Base-by-base conservation (phyloP, 2,329 filamentous ascomycete genomes). In the Sporothrix schenckii region DNA sequence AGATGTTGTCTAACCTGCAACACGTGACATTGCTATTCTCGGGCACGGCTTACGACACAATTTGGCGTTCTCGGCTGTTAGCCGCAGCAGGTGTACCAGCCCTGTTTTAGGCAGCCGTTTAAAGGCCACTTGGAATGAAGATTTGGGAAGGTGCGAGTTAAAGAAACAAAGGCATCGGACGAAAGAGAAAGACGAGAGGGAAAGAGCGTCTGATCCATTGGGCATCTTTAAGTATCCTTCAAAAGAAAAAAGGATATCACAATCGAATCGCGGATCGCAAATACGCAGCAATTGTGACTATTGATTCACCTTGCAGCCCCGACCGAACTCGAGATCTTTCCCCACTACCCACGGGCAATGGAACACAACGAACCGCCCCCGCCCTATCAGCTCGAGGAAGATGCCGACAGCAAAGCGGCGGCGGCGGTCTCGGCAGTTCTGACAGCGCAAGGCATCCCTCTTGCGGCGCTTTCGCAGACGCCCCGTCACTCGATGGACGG, bases 351-450 rank as follows among this genome's bases (percentile, higher is more conserved):
- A 50, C 50, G 34, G 6, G 16, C 19, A 39, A 66, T 53, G 63
- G 63, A 68, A 14, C 52, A 56, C 66, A 27, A 58, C 52, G 52
- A 56, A 9, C 66, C 66, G 50, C 66, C 66, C 52, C 66, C 66
- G 50, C 66, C 66, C 21, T 58, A 68, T 39, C 52, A 47, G 49
- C 63, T 54, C 19, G 14, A 66, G n/a, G 27, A 66, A 21, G 63
- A 66, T 5, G 61, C 27, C 44, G 44, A 50, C 21, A 65, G 44
- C 61, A 65, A 50, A 24, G 61, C 61, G 30, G 61, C 61, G 11
- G 61, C 61, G 24, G 44, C 44, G 16, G 44, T 34, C 44, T 65
- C 61, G 3, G 47, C 61, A 24, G 61, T 65, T 10, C 44, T 50
- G 16, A 50, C 61, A 19, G 24, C 61, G 4, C 61, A 65, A 50